phyloP scores from a whole-genome alignment of 352 stramenopile species.

The Globisporangium spiculum region DNA sequence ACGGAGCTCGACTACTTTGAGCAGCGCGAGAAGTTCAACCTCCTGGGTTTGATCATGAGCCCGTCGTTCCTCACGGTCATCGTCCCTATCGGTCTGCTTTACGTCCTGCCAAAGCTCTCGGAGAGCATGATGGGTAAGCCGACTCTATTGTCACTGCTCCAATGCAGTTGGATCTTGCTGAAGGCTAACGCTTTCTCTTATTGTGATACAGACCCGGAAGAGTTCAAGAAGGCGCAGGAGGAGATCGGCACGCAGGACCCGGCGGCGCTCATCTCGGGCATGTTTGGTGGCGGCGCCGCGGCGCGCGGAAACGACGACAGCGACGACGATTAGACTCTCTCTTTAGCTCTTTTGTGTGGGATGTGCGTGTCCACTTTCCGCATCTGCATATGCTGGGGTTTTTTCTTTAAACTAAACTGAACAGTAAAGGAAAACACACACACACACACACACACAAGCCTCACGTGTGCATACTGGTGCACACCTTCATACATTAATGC shows the following conservation, averaged over 20 bases:
- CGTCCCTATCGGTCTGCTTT: constrained; percentile 72
- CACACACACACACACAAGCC: too few relatives aligned
- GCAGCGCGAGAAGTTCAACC: constrained; percentile 79
- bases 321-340: constrained; percentile 57
- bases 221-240: constrained; percentile 86
- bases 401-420: constrained; percentile 1
- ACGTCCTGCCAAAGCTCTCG: constrained; percentile 77
- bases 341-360: constrained; percentile 9
- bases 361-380: neutral
- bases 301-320: constrained; percentile 53
- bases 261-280: constrained; percentile 58
- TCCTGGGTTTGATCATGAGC: constrained; percentile 72
- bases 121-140: constrained; percentile 72
- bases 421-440: neutral
- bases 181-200: neutral
- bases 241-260: constrained; percentile 77
- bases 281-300: constrained; percentile 55
- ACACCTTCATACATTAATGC: neutral
- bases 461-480: neutral
- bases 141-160: neutral
- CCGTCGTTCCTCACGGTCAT: constrained; percentile 82
- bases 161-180: neutral
- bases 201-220: constrained; percentile 59
- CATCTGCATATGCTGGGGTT: neutral
- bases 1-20: constrained; percentile 82